Evolutionary conservation across 306 rosid genomes (phyloP).

Genomic region (Fragaria vesca): DNA sequence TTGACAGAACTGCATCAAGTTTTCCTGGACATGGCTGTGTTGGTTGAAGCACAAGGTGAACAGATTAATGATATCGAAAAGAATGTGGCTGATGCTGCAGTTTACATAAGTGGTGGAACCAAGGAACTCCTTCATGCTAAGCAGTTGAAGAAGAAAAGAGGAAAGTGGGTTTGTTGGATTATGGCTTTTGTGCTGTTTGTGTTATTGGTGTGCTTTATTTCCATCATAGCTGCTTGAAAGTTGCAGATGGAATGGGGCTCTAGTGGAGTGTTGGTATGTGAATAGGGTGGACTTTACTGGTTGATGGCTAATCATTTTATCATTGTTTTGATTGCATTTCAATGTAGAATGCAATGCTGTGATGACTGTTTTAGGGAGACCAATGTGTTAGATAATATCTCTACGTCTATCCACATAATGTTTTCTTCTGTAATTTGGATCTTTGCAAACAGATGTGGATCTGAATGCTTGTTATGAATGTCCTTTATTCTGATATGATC

Average conservation of each 20-base stretch:
- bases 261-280: neutral
- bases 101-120: constrained; percentile 18
- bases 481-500: neutral
- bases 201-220: constrained; percentile 13
- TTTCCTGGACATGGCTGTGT: constrained; percentile 26
- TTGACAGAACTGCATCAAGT: constrained; percentile 28
- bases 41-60: constrained; percentile 27
- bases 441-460: neutral
- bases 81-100: constrained; percentile 17
- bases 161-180: constrained; percentile 13
- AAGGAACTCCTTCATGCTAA: constrained; percentile 14
- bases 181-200: constrained; percentile 12
- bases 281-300: neutral
- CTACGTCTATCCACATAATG: neutral
- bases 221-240: constrained; percentile 2
- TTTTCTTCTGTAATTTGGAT: neutral
- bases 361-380: neutral
- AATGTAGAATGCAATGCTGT: neutral
- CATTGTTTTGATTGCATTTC: neutral
- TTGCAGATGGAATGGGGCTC: neutral
- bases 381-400: neutral
- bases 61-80: constrained; percentile 18
- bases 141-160: constrained; percentile 4
- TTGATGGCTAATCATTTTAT: neutral
- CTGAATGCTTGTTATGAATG: neutral